Conservation (phyloP, 148 eudicot species). For the Rhododendron mucronatum region DNA sequence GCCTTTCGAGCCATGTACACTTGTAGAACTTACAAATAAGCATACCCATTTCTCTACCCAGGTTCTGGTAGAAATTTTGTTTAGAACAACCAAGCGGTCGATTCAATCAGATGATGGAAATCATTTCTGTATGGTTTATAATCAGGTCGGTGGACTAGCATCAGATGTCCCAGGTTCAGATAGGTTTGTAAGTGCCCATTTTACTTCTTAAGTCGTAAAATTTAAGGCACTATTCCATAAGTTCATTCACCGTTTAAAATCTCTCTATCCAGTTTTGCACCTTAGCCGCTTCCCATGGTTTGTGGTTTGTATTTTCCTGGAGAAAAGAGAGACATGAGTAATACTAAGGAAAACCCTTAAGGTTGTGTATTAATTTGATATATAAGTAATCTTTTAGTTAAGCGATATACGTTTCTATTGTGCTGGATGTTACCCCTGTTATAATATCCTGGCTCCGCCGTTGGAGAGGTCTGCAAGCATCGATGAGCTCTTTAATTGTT, state of each 20-base stretch:
- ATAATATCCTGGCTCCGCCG: neutral
- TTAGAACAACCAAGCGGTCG: neutral
- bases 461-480: neutral
- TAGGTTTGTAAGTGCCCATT: neutral
- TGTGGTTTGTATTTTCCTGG: too few species aligned
- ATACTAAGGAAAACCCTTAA: too few species aligned
- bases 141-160: neutral
- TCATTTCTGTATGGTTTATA: neutral
- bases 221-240: too few species aligned
- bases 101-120: neutral
- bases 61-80: neutral
- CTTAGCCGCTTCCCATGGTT: too few species aligned
- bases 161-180: too few species aligned
- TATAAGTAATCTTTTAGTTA: neutral
- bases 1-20: neutral
- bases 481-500: neutral
- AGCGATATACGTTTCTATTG: neutral
- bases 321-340: too few species aligned
- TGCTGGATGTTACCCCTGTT: neutral
- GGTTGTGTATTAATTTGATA: too few species aligned
- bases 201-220: neutral
- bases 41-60: neutral
- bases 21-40: neutral
- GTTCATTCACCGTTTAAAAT: too few species aligned
- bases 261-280: too few species aligned